Base-by-base conservation (phyloP, 2,329 filamentous ascomycete genomes). In the Clarireedia paspali region DNA sequence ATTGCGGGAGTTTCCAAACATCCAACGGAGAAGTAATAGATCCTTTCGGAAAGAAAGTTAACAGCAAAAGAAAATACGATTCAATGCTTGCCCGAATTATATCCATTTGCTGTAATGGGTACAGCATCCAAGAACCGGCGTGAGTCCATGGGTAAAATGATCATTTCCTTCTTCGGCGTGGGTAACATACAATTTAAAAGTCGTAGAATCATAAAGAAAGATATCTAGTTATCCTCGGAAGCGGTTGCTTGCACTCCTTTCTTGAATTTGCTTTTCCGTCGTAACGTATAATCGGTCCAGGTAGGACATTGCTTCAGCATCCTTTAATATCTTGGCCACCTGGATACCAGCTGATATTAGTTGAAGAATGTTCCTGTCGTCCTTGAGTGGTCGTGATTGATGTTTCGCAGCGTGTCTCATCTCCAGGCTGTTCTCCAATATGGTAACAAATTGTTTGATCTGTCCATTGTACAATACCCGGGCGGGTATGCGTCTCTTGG, bases 391-490 rank as follows among this genome's bases (percentile, higher is more conserved):
- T 59, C 89, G 82, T 62, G 84, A 88, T 72, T 91, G 88, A 72
- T 91, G 87, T 71, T 90, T 91, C 49, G 88, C 87, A 57, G 88
- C 87, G 70, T 92, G 88, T 60, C 89, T 80, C 88, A 91, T 91
- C 74, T 92, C 89, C 66, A 95, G 76, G 48, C 88, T 91, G 72
- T 94, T 95, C 69, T 95, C 89, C 65, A 95, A 74, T 30, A 94
- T 88, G 44, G 89, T 94, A 62, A 94, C 87, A 71, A 95, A 84
- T 71, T 94, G 89, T 74, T 92, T 94, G 73, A 95, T 95, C 73
- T 95, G 89, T 58, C 88, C 88, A 70, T 94, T 89, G 75, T 92
- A 94, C 45, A 95, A 76, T 20, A 94, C 87, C 55, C 89, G 79
- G 47, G 89, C 88, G 5, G 89, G 89, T 63, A 95, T 92, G 60